These are phyloP conservation scores for Backusella liffmaniae DNA, from an alignment of 192 early-diverging fungal genomes.

Conservation along the genomic window DNA sequence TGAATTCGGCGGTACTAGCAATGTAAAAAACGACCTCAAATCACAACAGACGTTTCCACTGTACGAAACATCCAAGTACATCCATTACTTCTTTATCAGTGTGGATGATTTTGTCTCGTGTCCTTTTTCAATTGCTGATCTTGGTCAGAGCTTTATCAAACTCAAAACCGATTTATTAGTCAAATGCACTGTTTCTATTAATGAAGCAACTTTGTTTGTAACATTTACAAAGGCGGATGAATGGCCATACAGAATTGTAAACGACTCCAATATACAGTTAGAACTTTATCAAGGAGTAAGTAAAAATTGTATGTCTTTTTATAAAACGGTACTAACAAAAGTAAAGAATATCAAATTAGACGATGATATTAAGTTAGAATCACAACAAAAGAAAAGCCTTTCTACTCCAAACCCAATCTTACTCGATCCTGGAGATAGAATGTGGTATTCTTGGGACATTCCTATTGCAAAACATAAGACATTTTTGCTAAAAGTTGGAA, in stretches of 20 bases:
- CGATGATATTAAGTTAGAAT: slow-evolving; percentile 2
- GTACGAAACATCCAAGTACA: slow-evolving; percentile 1
- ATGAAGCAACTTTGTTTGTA: slow-evolving; percentile 79
- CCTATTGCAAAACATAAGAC: slow-evolving; percentile 57
- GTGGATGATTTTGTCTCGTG: slow-evolving; percentile 37
- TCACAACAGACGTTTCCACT: neutral
- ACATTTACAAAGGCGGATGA: slow-evolving; percentile 54
- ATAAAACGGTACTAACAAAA: too few species aligned
- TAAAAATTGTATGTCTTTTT: neutral
- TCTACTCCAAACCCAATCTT: neutral
- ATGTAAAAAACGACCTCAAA: neutral
- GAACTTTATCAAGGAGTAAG: slow-evolving; percentile 23
- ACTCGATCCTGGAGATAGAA: neutral
- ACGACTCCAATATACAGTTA: slow-evolving; percentile 20
- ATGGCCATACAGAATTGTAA: slow-evolving; percentile 78
- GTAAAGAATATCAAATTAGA: neutral
- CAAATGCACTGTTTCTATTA: slow-evolving; percentile 51
- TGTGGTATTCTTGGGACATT: slow-evolving; percentile 80
- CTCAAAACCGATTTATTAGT: slow-evolving; percentile 33
- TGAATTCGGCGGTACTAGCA: slow-evolving; percentile 41
- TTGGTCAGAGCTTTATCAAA: slow-evolving; percentile 70
- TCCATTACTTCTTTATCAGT: slow-evolving; percentile 12
- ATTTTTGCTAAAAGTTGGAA: slow-evolving; percentile 61
- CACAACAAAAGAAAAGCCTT: slow-evolving; percentile 11
- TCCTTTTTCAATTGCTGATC: slow-evolving; percentile 70